phyloP scores from a whole-genome alignment of 495 filamentous ascomycete species.

The Lasiosphaeria ovina region DNA sequence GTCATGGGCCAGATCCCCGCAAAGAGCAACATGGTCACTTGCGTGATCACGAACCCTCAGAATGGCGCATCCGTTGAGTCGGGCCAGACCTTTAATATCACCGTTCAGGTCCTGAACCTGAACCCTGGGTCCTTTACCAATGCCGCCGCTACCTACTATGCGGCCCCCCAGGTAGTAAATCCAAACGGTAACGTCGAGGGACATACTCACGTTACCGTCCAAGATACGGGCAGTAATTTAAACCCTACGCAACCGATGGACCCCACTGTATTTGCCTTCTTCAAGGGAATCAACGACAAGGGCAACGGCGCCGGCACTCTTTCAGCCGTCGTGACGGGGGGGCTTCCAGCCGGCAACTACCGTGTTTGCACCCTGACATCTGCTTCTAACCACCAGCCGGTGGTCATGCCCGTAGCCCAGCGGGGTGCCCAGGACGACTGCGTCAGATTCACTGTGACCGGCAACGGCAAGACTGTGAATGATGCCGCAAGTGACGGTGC shows the following conservation, averaged over 20 bases:
- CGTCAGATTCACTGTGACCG: slow-evolving; percentile 25
- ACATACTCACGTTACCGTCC: slow-evolving; percentile 61
- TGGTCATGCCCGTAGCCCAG: slow-evolving; percentile 32
- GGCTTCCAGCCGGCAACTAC: slow-evolving; percentile 27
- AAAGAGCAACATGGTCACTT: slow-evolving; percentile 54
- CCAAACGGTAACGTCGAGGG: slow-evolving; percentile 46
- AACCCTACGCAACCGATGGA: slow-evolving; percentile 42
- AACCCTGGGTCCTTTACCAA: slow-evolving; percentile 57
- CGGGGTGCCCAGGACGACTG: slow-evolving; percentile 31
- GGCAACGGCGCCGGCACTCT: slow-evolving; percentile 26
- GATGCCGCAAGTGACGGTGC: slow-evolving; percentile 21
- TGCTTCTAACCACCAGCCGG: slow-evolving; percentile 29
- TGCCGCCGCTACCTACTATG: slow-evolving; percentile 54
- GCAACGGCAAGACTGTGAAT: slow-evolving; percentile 16
- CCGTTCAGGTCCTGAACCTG: slow-evolving; percentile 53
- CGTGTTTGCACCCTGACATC: slow-evolving; percentile 29
- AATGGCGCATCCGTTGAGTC: slow-evolving; percentile 38
- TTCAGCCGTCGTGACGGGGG: slow-evolving; percentile 20
- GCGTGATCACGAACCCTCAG: slow-evolving; percentile 50
- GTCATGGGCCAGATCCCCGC: slow-evolving; percentile 63
- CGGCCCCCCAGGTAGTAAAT: slow-evolving; percentile 52
- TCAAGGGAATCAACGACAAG: slow-evolving; percentile 31
- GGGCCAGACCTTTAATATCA: slow-evolving; percentile 50
- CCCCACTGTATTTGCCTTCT: slow-evolving; percentile 31
- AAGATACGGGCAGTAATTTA: slow-evolving; percentile 44